Conservation (phyloP, 257 asterid species). For the Solanum sitiens region DNA sequence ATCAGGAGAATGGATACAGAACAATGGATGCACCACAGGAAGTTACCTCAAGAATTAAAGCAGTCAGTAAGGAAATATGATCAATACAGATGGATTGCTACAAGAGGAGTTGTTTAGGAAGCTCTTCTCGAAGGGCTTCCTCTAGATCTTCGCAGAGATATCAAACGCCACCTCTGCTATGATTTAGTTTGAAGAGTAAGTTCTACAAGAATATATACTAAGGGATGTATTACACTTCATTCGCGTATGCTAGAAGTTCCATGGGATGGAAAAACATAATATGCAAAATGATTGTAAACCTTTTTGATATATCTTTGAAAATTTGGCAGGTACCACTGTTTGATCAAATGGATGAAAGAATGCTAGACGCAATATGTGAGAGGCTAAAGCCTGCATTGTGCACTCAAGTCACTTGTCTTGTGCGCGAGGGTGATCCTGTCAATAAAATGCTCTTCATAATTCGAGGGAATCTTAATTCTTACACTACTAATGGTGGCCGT, state of each 20-base stretch:
- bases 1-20: constrained; percentile 78
- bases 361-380: constrained; percentile 91
- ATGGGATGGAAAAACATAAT: not conserved
- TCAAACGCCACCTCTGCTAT: constrained; percentile 87
- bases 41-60: constrained; percentile 69
- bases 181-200: constrained; percentile 86
- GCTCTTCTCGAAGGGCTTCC: constrained; percentile 70
- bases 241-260: not conserved
- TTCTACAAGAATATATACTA: not conserved
- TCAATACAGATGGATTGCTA: constrained; percentile 88
- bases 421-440: constrained; percentile 90
- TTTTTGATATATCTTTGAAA: not conserved
- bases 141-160: constrained; percentile 80
- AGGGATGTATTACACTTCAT: not conserved
- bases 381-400: constrained; percentile 78
- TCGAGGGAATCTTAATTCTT: constrained; percentile 82
- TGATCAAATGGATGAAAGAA: constrained; percentile 85
- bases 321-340: constrained; percentile 68
- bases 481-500: constrained; percentile 90
- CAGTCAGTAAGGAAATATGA: constrained; percentile 78
- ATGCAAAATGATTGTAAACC: not conserved
- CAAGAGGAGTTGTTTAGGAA: constrained; percentile 93
- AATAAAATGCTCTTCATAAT: constrained; percentile 86
- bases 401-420: constrained; percentile 65
- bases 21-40: constrained; percentile 96